These are phyloP conservation scores for Phytophthora palmivora DNA, from an alignment of 352 stramenopile genomes.

Conservation along the genomic window DNA sequence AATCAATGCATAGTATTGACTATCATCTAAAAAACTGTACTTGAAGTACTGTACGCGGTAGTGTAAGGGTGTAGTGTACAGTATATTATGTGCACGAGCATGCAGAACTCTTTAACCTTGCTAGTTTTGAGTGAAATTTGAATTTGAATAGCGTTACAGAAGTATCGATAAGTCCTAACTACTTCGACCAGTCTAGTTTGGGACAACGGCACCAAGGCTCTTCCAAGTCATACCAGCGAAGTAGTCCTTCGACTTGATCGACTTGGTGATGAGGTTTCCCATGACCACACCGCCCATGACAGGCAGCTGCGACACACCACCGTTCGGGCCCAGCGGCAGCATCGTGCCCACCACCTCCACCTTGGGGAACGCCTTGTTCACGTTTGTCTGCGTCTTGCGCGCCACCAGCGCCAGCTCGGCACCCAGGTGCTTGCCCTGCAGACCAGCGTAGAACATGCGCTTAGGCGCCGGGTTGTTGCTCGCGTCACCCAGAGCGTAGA, in stretches of 20 bases:
- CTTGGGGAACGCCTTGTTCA: constrained; percentile 54
- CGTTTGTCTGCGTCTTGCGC: constrained; percentile 43
- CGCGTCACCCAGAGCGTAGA: constrained; percentile 61
- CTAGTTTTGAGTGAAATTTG: too few relatives aligned
- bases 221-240: constrained; percentile 50
- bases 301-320: constrained; percentile 60
- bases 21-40: too few relatives aligned
- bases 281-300: constrained; percentile 56
- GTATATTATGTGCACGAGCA: too few relatives aligned
- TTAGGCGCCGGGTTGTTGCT: constrained; percentile 59
- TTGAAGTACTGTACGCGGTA: too few relatives aligned
- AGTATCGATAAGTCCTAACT: background rate
- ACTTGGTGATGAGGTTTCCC: constrained; percentile 57
- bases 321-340: constrained; percentile 59
- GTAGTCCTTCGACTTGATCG: constrained; percentile 59
- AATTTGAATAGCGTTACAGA: background rate
- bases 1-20: too few relatives aligned
- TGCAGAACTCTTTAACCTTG: too few relatives aligned
- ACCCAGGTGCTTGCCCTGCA: constrained; percentile 54
- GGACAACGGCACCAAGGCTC: constrained; percentile 36
- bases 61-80: too few relatives aligned
- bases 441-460: constrained; percentile 44
- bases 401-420: constrained; percentile 44
- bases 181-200: constrained; percentile 28
- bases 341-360: constrained; percentile 40